Base-by-base conservation (phyloP, 139 green algal species). In the Spirogloea muscicola region DNA sequence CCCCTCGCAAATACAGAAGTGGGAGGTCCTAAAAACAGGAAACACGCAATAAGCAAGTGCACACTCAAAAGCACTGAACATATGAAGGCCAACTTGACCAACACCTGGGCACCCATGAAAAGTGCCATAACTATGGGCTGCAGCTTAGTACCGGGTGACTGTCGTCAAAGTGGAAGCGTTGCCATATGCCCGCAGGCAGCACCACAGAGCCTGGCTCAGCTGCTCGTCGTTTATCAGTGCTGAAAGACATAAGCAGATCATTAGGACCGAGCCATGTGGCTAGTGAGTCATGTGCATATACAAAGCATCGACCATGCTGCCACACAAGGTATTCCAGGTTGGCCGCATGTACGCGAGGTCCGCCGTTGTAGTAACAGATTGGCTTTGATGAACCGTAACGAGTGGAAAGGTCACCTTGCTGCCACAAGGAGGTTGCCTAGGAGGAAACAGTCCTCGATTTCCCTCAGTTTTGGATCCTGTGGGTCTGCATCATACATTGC, bases 131-230 rank as follows among this genome's bases (percentile, higher is more conserved):
- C 16, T 55, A 18, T 55, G 44, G 44, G 44, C 16, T 55, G n/a
- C n/a, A n/a, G n/a, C n/a, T n/a, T n/a, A 55, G 36, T 36, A 72
- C 70, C 43, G 41, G 72, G 29, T 80, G 62, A 33, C 39, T 49
- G 55, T 80, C 72, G 40, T 65, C 41, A 40, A 80, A 80, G 25
- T 80, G 21, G 43, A 80, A 80, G 36, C 39, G 36, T 33, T 18
- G 27, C 72, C 59, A 80, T 27, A 27, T 27, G 59, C 51, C 44
- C 68, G 16, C n/a, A 51, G 13, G 43, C 43, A 51, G 43, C 43
- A 51, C 10, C 43, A 10, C 43, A 51, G 43, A 51, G 43, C 43
- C 43, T 13, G 10, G 10, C 43, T 25, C 10, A 13, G 10, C 43
- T 51, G 10, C 43, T 13, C 13, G 10, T 13, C 43, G 10, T 36